Evolutionary conservation across 2,329 filamentous ascomycete species (phyloP).

Genomic region (Fusarium humuli): DNA sequence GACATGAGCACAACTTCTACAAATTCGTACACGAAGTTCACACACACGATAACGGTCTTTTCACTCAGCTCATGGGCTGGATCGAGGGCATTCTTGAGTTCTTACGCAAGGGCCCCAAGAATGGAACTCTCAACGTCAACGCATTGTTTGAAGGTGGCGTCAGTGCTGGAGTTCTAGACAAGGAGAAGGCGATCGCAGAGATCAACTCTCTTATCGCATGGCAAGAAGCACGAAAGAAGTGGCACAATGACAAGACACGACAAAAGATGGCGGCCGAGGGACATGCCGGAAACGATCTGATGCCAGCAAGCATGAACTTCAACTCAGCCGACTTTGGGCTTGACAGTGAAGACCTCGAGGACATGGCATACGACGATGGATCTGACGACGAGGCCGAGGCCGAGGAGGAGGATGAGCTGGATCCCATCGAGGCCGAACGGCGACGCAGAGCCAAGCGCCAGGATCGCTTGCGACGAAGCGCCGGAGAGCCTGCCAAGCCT

Average conservation of each 20-base stretch:
- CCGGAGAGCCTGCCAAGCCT: conserved; percentile 87
- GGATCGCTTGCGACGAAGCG: conserved; percentile 81
- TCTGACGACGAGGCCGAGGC: conserved; percentile 74
- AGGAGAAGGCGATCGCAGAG: conserved; percentile 77
- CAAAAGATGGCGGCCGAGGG: conserved; percentile 97
- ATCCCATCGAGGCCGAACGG: conserved; percentile 89
- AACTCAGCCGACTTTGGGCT: conserved; percentile 89
- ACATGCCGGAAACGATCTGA: conserved; percentile 59
- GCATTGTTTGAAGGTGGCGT: conserved; percentile 87
- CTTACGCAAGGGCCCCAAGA: conserved; percentile 84
- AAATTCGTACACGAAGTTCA: conserved; percentile 99
- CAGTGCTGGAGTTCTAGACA: conserved; percentile 75
- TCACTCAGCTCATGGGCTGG: conserved; percentile 97
- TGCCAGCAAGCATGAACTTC: conserved; percentile 71
- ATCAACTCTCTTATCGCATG: conserved; percentile 89
- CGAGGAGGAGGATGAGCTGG: conserved; percentile 81
- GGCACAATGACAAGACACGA: conserved; percentile 96
- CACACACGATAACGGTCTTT: conserved; percentile 94
- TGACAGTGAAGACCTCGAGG: conserved; percentile 85
- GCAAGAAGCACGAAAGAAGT: conserved; percentile 96
- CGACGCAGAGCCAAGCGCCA: conserved; percentile 80
- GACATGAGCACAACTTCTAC: conserved; percentile 97
- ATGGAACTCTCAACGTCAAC: conserved; percentile 93
- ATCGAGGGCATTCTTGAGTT: conserved; percentile 96
- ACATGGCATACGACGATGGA: conserved; percentile 83